phyloP scores from a whole-genome alignment of 2,329 filamentous ascomycete genomes.

The Alternaria consortialis region DNA sequence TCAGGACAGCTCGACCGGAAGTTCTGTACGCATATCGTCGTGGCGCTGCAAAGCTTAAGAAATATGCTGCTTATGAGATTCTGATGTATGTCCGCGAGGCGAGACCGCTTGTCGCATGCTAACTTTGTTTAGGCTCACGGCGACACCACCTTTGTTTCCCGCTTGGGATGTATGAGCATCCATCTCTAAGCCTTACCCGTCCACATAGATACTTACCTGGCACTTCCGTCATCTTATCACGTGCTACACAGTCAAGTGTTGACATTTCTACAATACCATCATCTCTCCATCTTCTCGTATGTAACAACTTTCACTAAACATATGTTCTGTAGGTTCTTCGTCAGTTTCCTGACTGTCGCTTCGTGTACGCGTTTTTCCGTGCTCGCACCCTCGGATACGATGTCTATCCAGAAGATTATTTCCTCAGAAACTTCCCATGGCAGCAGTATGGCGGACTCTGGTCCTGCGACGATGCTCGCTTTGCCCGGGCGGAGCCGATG shows the following conservation, averaged over 20 bases:
- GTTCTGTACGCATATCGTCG: slow-evolving; percentile 71
- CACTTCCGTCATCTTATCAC: slow-evolving; percentile 19
- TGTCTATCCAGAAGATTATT: slow-evolving; percentile 51
- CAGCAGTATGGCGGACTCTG: slow-evolving; percentile 50
- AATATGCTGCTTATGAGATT: slow-evolving; percentile 80
- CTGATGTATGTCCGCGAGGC: slow-evolving; percentile 66
- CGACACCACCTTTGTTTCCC: slow-evolving; percentile 49
- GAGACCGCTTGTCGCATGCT: background rate
- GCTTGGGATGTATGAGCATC: slow-evolving; percentile 53
- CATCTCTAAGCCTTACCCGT: slow-evolving; percentile 5
- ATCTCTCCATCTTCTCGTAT: background rate
- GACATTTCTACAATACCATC: background rate
- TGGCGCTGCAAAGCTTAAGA: slow-evolving; percentile 71
- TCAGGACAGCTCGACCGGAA: slow-evolving; percentile 66
- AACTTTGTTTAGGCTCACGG: slow-evolving; percentile 43
- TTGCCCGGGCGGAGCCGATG: slow-evolving; percentile 41
- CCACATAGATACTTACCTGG: slow-evolving; percentile 29
- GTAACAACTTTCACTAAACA: slow-evolving; percentile 34
- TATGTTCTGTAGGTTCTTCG: slow-evolving; percentile 43
- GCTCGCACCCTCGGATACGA: slow-evolving; percentile 49
- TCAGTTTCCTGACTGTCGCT: slow-evolving; percentile 50
- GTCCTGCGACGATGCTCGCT: slow-evolving; percentile 50
- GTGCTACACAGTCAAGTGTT: slow-evolving; percentile 12
- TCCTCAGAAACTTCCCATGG: slow-evolving; percentile 51
- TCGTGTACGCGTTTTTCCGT: slow-evolving; percentile 51